Conservation (phyloP, 345 rosid genomes). For the Pseudoturritis turrita region DNA sequence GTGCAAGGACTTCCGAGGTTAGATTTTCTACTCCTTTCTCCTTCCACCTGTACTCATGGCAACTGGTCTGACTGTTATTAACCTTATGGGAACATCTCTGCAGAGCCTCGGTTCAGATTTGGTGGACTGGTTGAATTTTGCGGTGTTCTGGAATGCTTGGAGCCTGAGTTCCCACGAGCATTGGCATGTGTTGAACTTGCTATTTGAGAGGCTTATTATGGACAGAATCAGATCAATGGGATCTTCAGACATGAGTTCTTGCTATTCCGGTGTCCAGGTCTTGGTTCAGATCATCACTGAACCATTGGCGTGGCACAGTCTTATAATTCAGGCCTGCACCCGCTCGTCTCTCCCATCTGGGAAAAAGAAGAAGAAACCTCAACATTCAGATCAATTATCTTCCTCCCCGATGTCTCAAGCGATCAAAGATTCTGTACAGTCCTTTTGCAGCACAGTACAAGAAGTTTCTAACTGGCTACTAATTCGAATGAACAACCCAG, state of each 20-base stretch:
- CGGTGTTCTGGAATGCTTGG: slow-evolving; percentile 82
- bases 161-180: slow-evolving; percentile 58
- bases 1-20: slow-evolving; percentile 61
- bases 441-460: slow-evolving; percentile 40
- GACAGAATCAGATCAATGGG: slow-evolving; percentile 49
- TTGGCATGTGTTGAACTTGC: slow-evolving; percentile 50
- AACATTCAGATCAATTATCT: slow-evolving; percentile 42
- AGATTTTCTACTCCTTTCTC: slow-evolving; percentile 10
- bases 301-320: slow-evolving; percentile 86
- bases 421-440: slow-evolving; percentile 50
- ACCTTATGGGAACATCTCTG: slow-evolving; percentile 13
- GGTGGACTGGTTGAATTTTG: slow-evolving; percentile 78
- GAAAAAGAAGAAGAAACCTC: slow-evolving; percentile 89
- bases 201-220: slow-evolving; percentile 50
- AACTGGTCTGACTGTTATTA: background rate
- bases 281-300: slow-evolving; percentile 72
- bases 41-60: background rate
- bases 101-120: slow-evolving; percentile 69
- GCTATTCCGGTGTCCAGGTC: slow-evolving; percentile 40
- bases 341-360: slow-evolving; percentile 75
- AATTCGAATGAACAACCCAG: slow-evolving; percentile 43
- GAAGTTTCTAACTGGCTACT: slow-evolving; percentile 51
- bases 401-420: slow-evolving; percentile 36
- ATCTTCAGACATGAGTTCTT: slow-evolving; percentile 43
- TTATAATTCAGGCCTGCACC: slow-evolving; percentile 67